phyloP scores from a whole-genome alignment of 176 grass and related monocot species.

The Eleusine coracana region DNA sequence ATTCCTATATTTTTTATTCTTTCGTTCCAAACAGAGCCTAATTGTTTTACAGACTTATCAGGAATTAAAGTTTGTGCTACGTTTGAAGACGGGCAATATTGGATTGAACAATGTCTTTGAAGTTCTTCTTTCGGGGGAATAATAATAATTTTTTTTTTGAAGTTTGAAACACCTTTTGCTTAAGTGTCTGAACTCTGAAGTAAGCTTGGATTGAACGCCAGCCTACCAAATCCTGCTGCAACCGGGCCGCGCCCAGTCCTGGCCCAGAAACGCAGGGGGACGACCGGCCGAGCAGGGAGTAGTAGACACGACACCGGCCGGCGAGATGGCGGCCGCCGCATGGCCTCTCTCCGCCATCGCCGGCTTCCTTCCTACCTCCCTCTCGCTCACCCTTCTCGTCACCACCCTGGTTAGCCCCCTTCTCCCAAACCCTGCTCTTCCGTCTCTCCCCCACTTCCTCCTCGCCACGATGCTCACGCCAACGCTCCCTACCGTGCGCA shows the following conservation, averaged over 20 bases:
- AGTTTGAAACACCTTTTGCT: too few species aligned
- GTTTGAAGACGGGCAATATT: too few species aligned
- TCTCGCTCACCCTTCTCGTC: slow-evolving; percentile 57
- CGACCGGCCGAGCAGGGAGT: neutral
- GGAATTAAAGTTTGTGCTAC: too few species aligned
- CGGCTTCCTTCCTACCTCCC: slow-evolving; percentile 43
- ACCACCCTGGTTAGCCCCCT: slow-evolving; percentile 57
- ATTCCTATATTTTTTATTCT: too few species aligned
- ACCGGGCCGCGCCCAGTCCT: neutral
- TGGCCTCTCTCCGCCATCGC: slow-evolving; percentile 50
- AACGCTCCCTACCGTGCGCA: slow-evolving; percentile 37
- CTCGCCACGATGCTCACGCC: neutral
- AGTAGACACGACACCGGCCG: slow-evolving; percentile 35
- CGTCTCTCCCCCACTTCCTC: neutral
- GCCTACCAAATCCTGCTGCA: neutral
- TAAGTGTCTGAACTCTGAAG: neutral
- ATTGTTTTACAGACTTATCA: too few species aligned
- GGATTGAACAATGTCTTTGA: too few species aligned
- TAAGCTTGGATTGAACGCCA: neutral
- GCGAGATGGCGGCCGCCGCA: slow-evolving; percentile 40
- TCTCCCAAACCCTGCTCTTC: neutral
- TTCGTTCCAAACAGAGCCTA: too few species aligned
- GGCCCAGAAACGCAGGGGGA: slow-evolving; percentile 24
- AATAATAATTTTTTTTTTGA: too few species aligned
- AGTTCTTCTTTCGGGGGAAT: too few species aligned